Evolutionary conservation across 2,329 filamentous ascomycete species (phyloP).

Genomic region (Colletotrichum costaricense): DNA sequence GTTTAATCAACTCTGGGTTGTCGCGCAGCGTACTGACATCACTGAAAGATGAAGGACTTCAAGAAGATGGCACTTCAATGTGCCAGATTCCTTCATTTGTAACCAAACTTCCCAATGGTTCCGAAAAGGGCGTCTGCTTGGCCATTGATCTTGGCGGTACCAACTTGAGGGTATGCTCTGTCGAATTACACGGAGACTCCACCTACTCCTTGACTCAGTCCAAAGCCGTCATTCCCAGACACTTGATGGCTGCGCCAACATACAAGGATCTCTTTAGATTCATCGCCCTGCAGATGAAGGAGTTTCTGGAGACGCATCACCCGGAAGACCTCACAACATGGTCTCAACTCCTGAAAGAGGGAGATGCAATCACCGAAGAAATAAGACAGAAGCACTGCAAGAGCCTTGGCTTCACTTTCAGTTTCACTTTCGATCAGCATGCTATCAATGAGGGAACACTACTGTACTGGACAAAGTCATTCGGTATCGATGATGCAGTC

Average conservation of each 20-base stretch:
- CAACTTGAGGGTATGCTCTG: conserved; percentile 47
- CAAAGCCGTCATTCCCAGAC: conserved; percentile 46
- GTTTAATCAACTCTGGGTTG: neutral
- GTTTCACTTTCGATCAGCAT: conserved; percentile 83
- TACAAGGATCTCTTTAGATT: conserved; percentile 77
- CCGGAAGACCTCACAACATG: conserved; percentile 21
- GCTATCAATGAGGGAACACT: conserved; percentile 76
- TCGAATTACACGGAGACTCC: conserved; percentile 62
- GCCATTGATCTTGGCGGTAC: conserved; percentile 49
- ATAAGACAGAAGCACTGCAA: conserved; percentile 22
- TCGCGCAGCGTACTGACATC: neutral
- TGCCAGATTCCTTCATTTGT: conserved; percentile 83
- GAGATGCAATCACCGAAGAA: neutral
- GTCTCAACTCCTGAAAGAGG: neutral
- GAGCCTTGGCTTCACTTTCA: conserved; percentile 46
- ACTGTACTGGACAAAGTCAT: conserved; percentile 85
- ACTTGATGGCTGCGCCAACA: conserved; percentile 38
- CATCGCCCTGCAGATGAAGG: conserved; percentile 77
- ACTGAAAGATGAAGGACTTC: conserved; percentile 59
- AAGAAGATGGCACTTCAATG: conserved; percentile 27
- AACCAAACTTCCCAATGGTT: conserved; percentile 80
- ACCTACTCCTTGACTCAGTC: conserved; percentile 78
- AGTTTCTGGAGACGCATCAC: conserved; percentile 74
- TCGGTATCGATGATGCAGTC: conserved; percentile 80
- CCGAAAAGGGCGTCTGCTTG: conserved; percentile 69